A percentile compares a stretch with the other conserved stretches of the same genome.
phyloP scores from a whole-genome alignment of 164 flowering plant genomes.

The Magnolia sinica region DNA sequence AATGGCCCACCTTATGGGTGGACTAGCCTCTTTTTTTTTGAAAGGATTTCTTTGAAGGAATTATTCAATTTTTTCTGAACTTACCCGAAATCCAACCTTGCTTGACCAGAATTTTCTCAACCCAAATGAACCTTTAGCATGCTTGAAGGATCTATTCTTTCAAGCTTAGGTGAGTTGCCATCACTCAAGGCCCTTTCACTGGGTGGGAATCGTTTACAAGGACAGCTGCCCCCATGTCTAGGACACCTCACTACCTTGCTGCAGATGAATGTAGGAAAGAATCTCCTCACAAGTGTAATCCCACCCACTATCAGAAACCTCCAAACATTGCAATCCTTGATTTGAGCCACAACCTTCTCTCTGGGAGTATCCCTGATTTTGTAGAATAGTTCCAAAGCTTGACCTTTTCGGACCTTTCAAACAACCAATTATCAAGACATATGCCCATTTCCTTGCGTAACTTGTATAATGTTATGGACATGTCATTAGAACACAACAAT shows the following conservation, averaged over 20 bases:
- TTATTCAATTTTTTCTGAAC: too few relatives aligned
- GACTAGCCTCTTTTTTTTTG: too few relatives aligned
- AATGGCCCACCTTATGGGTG: too few relatives aligned
- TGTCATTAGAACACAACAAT: constrained; percentile 60
- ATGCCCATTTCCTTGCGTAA: constrained; percentile 57
- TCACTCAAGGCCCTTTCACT: constrained; percentile 54
- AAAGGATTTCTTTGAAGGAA: too few relatives aligned
- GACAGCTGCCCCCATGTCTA: constrained; percentile 57
- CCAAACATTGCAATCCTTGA: constrained; percentile 59
- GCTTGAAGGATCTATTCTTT: constrained; percentile 65
- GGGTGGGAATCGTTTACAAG: constrained; percentile 58
- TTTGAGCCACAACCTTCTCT: constrained; percentile 64
- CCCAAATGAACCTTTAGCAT: constrained; percentile 22
- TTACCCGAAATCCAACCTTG: too few relatives aligned
- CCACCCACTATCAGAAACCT: constrained; percentile 52
- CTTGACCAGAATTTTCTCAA: too few relatives aligned
- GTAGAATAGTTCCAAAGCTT: constrained; percentile 55
- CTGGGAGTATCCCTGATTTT: constrained; percentile 66
- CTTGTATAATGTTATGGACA: constrained; percentile 40
- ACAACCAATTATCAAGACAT: constrained; percentile 62
- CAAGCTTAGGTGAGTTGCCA: constrained; percentile 49
- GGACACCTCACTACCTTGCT: constrained; percentile 48
- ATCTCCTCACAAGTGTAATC: constrained; percentile 57
- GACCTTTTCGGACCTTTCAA: constrained; percentile 61
- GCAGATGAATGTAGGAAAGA: constrained; percentile 53